Base-by-base conservation (phyloP, 1,139 yeast genomes). In the Diutina ranongensis region DNA sequence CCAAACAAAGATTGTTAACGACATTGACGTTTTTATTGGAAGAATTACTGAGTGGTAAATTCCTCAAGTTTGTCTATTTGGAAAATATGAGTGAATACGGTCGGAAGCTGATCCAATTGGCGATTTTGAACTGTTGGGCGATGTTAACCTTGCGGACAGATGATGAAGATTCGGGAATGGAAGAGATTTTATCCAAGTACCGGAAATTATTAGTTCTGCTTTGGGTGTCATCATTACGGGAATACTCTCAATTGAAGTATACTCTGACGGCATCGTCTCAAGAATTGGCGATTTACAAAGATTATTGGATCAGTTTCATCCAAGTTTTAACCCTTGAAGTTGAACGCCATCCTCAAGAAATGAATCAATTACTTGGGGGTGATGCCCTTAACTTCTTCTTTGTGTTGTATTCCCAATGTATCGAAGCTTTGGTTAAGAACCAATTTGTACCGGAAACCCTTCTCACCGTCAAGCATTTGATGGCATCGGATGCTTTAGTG, bases 91-190 rank as follows among this genome's bases (percentile, higher is more conserved):
- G 73, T 7, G 76, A 71, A 50, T 64, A 58, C 50, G 83, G 89
- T 1, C 77, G 78, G 51, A 76, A 77, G 45, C 76, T 81, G 49
- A 72, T 87, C 44, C 80, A 80, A 51, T 64, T 87, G 19, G 76
- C 94, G 0, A 76, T 87, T 36, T 67, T 92, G 50, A 82, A 87
- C 51, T 80, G 95, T 34, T 92, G 98, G 97, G 96, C 97, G 0
- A 75, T 80, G 45, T 64, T 92, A 45, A 78, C 78, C 47, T 74
- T 84, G 32, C 68, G 76, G 27, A 58, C 70, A 2, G 55, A 63
- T 3, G 61, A 58, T 5, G 32, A 57, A 33, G 58, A 54, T 2
- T 49, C 61, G 1, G 72, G 67, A 46, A 55, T 70, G 32, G 49
- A 54, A 16, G 65, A 58, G 2, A 72, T 83, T 13, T 67, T 83